These are phyloP conservation scores for Escovopsis weberi DNA, from an alignment of 2,329 filamentous ascomycete species.

Conservation along the genomic window DNA sequence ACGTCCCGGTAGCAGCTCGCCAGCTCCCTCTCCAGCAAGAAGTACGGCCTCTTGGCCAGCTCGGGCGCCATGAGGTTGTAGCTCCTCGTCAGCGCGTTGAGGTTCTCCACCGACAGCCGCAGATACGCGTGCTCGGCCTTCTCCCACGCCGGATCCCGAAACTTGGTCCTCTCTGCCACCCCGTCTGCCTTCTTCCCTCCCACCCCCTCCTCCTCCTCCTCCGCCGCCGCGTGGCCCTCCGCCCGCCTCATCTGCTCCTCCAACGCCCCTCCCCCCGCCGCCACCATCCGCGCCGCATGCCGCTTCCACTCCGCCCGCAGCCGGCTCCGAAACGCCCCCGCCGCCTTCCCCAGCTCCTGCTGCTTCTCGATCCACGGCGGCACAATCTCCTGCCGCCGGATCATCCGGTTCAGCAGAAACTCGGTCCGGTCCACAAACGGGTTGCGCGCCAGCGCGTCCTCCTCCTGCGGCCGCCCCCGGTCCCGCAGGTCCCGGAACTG, in stretches of 20 bases:
- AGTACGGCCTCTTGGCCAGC: slow-evolving; percentile 86
- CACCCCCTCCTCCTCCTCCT: slow-evolving; percentile 33
- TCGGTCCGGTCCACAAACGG: slow-evolving; percentile 94
- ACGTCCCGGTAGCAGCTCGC: slow-evolving; percentile 72
- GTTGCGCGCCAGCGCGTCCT: slow-evolving; percentile 69
- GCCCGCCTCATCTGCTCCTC: slow-evolving; percentile 60
- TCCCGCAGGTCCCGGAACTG: slow-evolving; percentile 68
- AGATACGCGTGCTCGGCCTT: slow-evolving; percentile 60
- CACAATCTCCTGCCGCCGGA: slow-evolving; percentile 87
- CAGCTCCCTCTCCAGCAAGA: slow-evolving; percentile 69
- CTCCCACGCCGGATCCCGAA: slow-evolving; percentile 70
- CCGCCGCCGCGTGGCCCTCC: slow-evolving; percentile 59
- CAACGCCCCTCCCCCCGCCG: slow-evolving; percentile 60
- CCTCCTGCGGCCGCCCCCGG: slow-evolving; percentile 62
- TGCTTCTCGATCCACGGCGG: slow-evolving; percentile 99
- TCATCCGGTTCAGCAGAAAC: slow-evolving; percentile 98
- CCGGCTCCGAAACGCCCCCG: slow-evolving; percentile 56
- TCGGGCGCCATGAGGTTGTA: slow-evolving; percentile 95
- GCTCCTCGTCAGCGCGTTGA: slow-evolving; percentile 68
- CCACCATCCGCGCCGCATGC: slow-evolving; percentile 65
- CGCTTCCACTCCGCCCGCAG: slow-evolving; percentile 72
- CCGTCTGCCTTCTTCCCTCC: background rate
- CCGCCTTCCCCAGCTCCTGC: slow-evolving; percentile 64
- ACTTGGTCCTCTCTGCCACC: slow-evolving; percentile 17
- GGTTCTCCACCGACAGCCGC: slow-evolving; percentile 56